A percentile compares a stretch with the other conserved stretches of the same genome.
These are phyloP conservation scores for Globisporangium splendens DNA, from an alignment of 352 stramenopile species.

Conservation along the genomic window DNA sequence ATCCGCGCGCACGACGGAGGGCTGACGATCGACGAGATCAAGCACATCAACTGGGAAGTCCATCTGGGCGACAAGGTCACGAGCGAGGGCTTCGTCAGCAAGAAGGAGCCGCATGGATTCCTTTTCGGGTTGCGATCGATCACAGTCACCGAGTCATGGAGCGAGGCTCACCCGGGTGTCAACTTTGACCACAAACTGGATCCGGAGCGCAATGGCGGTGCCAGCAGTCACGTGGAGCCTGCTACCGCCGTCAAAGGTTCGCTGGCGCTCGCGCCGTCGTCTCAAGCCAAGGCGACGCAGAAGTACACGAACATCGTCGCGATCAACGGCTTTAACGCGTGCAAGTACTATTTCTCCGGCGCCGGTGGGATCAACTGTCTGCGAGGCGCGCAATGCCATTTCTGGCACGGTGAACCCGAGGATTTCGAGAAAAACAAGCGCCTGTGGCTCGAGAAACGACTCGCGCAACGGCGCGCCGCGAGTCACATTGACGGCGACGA, in stretches of 20 bases:
- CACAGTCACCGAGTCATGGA: conserved; percentile 58
- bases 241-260: conserved; percentile 31
- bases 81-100: conserved; percentile 33
- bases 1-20: conserved; percentile 56
- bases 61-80: conserved; percentile 68
- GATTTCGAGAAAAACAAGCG: conserved; percentile 64
- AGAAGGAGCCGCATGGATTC: conserved; percentile 41
- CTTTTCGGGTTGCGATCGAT: conserved; percentile 54
- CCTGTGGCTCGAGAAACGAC: conserved; percentile 64
- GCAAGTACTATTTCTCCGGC: conserved; percentile 86
- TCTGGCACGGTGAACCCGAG: conserved; percentile 64
- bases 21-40: conserved; percentile 58
- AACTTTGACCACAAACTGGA: conserved; percentile 52
- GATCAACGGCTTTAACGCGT: conserved; percentile 74
- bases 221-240: neutral
- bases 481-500: conserved; percentile 56
- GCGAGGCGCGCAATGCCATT: conserved; percentile 69
- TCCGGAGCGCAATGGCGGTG: neutral
- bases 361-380: conserved; percentile 54
- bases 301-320: conserved; percentile 87
- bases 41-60: conserved; percentile 77
- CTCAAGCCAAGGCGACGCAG: conserved; percentile 33
- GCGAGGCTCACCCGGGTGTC: conserved; percentile 34
- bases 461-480: conserved; percentile 52
- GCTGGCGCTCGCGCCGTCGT: conserved; percentile 40